phyloP scores from a whole-genome alignment of 176 grass and related monocot species.

The Paspalum notatum region DNA sequence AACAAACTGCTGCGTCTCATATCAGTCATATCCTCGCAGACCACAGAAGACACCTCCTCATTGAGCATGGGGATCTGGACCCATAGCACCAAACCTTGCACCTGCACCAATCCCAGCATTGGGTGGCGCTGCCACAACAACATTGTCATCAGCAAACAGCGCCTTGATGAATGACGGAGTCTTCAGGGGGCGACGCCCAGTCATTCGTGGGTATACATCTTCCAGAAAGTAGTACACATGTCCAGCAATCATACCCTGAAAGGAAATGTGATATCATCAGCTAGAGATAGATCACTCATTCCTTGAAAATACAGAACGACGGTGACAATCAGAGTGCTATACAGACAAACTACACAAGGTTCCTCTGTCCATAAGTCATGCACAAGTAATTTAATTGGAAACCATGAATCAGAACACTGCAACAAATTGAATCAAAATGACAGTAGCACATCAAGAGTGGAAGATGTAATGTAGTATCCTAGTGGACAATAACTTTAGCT shows the following conservation, averaged over 20 bases:
- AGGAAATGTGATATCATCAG: slow-evolving; percentile 8
- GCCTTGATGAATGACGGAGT: slow-evolving; percentile 91
- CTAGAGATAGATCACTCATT: background rate
- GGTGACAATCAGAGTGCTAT: background rate
- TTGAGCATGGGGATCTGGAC: slow-evolving; percentile 41
- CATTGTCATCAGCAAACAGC: slow-evolving; percentile 79
- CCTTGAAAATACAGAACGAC: background rate
- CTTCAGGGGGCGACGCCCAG: slow-evolving; percentile 76
- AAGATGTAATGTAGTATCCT: background rate
- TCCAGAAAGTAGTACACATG: slow-evolving; percentile 96
- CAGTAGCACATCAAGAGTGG: background rate
- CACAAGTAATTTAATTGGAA: background rate
- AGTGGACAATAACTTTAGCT: background rate
- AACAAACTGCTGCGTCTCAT: slow-evolving; percentile 6
- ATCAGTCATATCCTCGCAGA: background rate
- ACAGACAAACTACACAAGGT: background rate
- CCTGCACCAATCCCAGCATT: slow-evolving; percentile 47
- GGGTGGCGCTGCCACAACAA: slow-evolving; percentile 52
- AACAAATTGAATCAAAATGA: slow-evolving; percentile 18
- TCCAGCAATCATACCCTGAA: slow-evolving; percentile 95
- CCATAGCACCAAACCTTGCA: slow-evolving; percentile 55
- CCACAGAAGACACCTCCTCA: slow-evolving; percentile 16
- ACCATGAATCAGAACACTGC: background rate
- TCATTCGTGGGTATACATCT: slow-evolving; percentile 92
- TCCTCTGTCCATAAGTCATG: background rate